Conservation (phyloP, 805 yeast genomes). For the Candida nitratophila region DNA sequence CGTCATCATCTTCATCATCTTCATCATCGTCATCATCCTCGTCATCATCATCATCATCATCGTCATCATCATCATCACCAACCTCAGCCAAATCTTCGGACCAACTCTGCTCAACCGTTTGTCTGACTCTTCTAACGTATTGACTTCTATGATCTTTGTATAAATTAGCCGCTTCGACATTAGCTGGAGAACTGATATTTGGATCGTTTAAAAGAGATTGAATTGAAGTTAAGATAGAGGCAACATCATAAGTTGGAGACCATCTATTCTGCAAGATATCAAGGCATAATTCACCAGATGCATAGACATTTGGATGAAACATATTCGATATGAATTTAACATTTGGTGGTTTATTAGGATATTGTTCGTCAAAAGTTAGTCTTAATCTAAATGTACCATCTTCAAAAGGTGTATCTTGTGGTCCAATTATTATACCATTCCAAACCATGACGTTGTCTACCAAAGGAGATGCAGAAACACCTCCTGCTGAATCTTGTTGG, state of each 20-base stretch:
- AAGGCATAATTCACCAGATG: conserved; percentile 89
- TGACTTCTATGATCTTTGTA: conserved; percentile 93
- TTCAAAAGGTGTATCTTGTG: conserved; percentile 95
- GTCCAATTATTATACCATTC: conserved; percentile 98
- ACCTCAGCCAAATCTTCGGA: conserved; percentile 66
- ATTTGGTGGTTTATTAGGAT: conserved; percentile 93
- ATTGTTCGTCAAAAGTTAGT: conserved; percentile 90
- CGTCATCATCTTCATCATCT: conserved; percentile 8
- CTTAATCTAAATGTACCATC: conserved; percentile 91
- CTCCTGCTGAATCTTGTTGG: conserved; percentile 98
- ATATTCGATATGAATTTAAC: conserved; percentile 88
- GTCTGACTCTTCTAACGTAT: conserved; percentile 84
- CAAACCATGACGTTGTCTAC: conserved; percentile 97
- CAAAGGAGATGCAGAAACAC: conserved; percentile 94
- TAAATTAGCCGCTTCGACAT: conserved; percentile 93
- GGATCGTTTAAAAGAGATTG: conserved; percentile 94
- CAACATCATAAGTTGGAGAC: conserved; percentile 98
- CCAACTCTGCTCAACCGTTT: conserved; percentile 94
- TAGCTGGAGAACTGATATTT: conserved; percentile 93
- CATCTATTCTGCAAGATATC: conserved; percentile 95
- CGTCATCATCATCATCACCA: conserved; percentile 39
- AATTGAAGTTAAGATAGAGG: conserved; percentile 87
- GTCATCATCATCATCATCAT: conserved; percentile 23
- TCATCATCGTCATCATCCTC: conserved; percentile 19
- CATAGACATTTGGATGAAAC: conserved; percentile 98